Conservation (phyloP, 345 rosid genomes). For the Mercurialis annua region DNA sequence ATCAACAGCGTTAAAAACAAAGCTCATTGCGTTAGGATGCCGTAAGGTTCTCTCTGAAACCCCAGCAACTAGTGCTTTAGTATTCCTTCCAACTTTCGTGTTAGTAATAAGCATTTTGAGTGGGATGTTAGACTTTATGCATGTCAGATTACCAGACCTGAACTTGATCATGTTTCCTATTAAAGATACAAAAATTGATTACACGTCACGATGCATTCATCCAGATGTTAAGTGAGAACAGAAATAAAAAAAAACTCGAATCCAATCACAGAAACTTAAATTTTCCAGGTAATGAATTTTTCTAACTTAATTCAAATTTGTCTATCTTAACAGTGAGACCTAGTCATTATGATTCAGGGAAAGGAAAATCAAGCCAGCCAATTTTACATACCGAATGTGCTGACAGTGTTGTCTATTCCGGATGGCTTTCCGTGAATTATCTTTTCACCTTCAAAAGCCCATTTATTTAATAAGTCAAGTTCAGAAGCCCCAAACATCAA, state of each 20-base stretch:
- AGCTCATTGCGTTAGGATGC: slow-evolving; percentile 69
- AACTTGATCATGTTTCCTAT: slow-evolving; percentile 91
- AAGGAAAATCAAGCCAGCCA: not conserved
- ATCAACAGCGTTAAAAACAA: slow-evolving; percentile 75
- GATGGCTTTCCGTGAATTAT: slow-evolving; percentile 94
- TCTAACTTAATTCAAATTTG: too few species aligned
- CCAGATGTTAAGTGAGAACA: too few species aligned
- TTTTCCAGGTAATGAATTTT: too few species aligned
- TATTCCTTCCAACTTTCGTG: slow-evolving; percentile 85
- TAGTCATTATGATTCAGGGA: not conserved
- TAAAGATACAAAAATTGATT: not conserved
- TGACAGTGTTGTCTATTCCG: slow-evolving; percentile 94
- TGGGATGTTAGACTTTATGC: slow-evolving; percentile 54
- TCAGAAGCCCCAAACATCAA: slow-evolving; percentile 42
- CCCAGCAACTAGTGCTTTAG: slow-evolving; percentile 83
- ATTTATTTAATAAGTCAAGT: slow-evolving; percentile 70
- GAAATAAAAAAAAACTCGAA: too few species aligned
- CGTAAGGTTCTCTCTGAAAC: slow-evolving; percentile 72
- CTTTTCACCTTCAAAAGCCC: slow-evolving; percentile 99
- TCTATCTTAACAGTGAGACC: not conserved
- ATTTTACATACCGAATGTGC: slow-evolving; percentile 71
- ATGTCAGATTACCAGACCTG: slow-evolving; percentile 64
- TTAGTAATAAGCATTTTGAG: slow-evolving; percentile 85
- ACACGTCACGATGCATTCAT: not conserved
- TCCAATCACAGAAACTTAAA: too few species aligned